Conservation (phyloP, 192 early-diverging fungal species). For the Podila epicladia region DNA sequence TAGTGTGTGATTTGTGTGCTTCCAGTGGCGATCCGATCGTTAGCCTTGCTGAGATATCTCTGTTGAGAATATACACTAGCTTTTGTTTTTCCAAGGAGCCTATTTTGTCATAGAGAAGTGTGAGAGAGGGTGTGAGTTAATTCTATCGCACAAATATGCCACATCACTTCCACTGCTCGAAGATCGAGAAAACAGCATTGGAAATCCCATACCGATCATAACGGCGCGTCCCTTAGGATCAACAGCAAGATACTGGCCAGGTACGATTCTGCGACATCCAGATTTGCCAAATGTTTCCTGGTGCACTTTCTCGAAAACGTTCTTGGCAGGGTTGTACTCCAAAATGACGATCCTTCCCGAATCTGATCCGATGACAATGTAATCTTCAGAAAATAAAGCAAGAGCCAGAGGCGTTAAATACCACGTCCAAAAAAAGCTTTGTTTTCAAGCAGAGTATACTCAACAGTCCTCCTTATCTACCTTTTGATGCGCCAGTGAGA, state of each 20-base stretch:
- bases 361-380: constrained; percentile 91
- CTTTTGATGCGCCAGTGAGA: constrained; percentile 88
- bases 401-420: not conserved
- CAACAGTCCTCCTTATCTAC: constrained; percentile 46
- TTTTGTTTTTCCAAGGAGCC: constrained; percentile 94
- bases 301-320: constrained; percentile 83
- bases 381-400: constrained; percentile 68
- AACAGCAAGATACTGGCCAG: constrained; percentile 95
- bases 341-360: constrained; percentile 89
- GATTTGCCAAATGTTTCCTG: constrained; percentile 95
- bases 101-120: constrained; percentile 13
- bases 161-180: too few species aligned
- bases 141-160: not conserved
- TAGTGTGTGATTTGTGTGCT: constrained; percentile 83
- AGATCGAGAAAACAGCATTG: not conserved
- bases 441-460: too few species aligned
- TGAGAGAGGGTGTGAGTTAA: not conserved
- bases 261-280: constrained; percentile 87
- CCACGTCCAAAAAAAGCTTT: not conserved
- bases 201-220: constrained; percentile 74
- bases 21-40: constrained; percentile 97
- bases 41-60: constrained; percentile 83
- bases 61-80: constrained; percentile 96
- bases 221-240: constrained; percentile 98
- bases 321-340: constrained; percentile 83